Evolutionary conservation across 1,284 basidiomycete species (phyloP), one percentile per base, ranked within the genome.

Genomic region (Athelia sp.): DNA sequence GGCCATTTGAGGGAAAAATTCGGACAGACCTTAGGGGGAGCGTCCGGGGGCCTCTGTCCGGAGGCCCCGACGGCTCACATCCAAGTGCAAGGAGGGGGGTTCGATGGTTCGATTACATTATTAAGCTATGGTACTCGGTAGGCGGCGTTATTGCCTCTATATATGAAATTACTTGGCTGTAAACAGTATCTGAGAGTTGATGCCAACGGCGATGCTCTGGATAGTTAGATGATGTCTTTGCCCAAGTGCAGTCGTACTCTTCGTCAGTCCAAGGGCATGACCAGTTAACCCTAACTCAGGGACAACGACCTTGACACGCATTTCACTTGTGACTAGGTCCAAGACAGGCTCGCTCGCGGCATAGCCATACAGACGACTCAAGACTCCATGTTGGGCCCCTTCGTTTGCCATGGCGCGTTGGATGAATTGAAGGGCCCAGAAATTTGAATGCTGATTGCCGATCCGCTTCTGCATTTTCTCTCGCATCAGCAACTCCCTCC

Each of bases 361-460:
- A 23, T 23, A 23, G 19, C 43, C 64, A 3, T 46, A 54, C 40
- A 67, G 56, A 32, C 50, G 50, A 21, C 62, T 57, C 35, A 78
- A 47, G 2, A 70, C 70, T 50, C 72, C 59, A 23, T 54, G 57
- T 21, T 60, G 60, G 31, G 31, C 57, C 35, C 50, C 58, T 50
- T 45, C 49, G 11, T 58, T 52, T 13, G 52, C 48, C 52, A 61
- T 52, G 60, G 61, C 68, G n/a, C 66, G 54, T 36, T 61, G 45
- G 21, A 74, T 38, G 55, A 55, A 70, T 45, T 56, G 51, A 46
- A 66, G 50, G 32, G 63, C 56, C 69, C 71, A 74, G 53, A 60
- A 68, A 15, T 46, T 47, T 13, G 49, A 13, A 51, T 68, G 64
- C 10, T 45, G 45, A 9, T 54, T 54, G 18, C 63, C 54, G 3